Percentiles rank a stretch among this genome's conserved stretches.
Evolutionary conservation across 129 eudicot species (phyloP).

Genomic region (Artemisia argyi): DNA sequence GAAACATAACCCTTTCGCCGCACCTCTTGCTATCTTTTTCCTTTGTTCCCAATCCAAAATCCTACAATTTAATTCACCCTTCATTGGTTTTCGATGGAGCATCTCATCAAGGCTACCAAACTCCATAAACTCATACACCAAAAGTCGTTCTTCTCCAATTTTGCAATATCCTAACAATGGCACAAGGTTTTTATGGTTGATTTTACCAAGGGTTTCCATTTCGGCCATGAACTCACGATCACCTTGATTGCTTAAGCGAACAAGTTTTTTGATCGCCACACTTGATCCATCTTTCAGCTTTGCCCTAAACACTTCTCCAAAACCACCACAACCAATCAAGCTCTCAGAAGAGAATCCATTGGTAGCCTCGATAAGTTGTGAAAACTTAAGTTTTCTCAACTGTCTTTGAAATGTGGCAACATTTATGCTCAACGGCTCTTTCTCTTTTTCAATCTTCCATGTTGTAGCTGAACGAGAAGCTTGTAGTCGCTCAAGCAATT

Average conservation of each 20-base stretch:
- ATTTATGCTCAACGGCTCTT: slow-evolving; percentile 81
- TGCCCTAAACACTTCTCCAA: slow-evolving; percentile 83
- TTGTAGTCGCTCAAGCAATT: slow-evolving; percentile 64
- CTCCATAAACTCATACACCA: slow-evolving; percentile 83
- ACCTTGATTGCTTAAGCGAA: slow-evolving; percentile 72
- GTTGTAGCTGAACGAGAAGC: slow-evolving; percentile 82
- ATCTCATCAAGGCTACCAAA: slow-evolving; percentile 86
- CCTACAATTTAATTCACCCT: slow-evolving; percentile 29
- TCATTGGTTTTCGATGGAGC: slow-evolving; percentile 60
- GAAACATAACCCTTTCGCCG: slow-evolving; percentile 78
- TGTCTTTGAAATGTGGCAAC: slow-evolving; percentile 86
- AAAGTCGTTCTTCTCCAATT: slow-evolving; percentile 72
- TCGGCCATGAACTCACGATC: slow-evolving; percentile 93
- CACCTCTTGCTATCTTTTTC: slow-evolving; percentile 78
- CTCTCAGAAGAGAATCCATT: slow-evolving; percentile 80
- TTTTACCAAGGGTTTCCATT: slow-evolving; percentile 85
- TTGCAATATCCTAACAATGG: slow-evolving; percentile 81
- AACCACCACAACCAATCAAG: slow-evolving; percentile 87
- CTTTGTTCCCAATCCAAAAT: slow-evolving; percentile 65
- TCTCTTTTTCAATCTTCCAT: slow-evolving; percentile 96
- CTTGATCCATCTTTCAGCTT: slow-evolving; percentile 74
- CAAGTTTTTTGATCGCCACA: slow-evolving; percentile 85
- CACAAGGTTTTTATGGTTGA: slow-evolving; percentile 80
- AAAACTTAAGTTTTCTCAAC: slow-evolving; percentile 73
- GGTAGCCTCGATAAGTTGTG: slow-evolving; percentile 79